phyloP scores from a whole-genome alignment of 2,329 filamentous ascomycete genomes.

The Fusarium tjaetaba region DNA sequence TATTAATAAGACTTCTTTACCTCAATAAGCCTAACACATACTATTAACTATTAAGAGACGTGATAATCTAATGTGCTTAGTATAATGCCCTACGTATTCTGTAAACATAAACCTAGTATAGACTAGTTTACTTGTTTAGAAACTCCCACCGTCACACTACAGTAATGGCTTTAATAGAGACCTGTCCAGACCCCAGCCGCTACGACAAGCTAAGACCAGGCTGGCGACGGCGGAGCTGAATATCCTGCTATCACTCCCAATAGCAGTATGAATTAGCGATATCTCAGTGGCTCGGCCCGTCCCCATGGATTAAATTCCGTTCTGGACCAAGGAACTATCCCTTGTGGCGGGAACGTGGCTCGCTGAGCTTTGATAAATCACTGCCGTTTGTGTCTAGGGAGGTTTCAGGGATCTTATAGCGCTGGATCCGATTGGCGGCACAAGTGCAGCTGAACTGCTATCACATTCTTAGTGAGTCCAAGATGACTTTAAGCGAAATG shows the following conservation, averaged over 20 bases:
- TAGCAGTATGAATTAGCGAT: background rate
- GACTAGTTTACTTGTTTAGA: too few relatives aligned
- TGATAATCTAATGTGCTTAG: too few relatives aligned
- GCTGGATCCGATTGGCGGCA: background rate
- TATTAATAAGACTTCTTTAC: too few relatives aligned
- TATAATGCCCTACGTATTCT: too few relatives aligned
- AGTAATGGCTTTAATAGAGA: background rate
- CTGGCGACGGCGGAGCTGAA: background rate
- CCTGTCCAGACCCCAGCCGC: background rate
- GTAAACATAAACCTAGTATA: too few relatives aligned
- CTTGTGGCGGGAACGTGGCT: background rate
- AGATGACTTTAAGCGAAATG: background rate
- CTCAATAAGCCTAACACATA: too few relatives aligned
- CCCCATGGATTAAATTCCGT: background rate
- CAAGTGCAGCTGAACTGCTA: background rate
- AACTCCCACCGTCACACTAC: too few relatives aligned
- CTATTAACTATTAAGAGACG: too few relatives aligned
- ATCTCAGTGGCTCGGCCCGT: background rate
- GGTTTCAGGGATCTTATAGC: background rate
- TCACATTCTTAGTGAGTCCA: background rate
- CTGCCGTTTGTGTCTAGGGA: background rate
- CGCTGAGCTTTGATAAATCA: background rate
- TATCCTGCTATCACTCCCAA: background rate
- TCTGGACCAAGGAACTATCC: background rate
- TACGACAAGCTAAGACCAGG: background rate